phyloP scores from a whole-genome alignment of 2,329 filamentous ascomycete genomes.

The Colletotrichum sp. region DNA sequence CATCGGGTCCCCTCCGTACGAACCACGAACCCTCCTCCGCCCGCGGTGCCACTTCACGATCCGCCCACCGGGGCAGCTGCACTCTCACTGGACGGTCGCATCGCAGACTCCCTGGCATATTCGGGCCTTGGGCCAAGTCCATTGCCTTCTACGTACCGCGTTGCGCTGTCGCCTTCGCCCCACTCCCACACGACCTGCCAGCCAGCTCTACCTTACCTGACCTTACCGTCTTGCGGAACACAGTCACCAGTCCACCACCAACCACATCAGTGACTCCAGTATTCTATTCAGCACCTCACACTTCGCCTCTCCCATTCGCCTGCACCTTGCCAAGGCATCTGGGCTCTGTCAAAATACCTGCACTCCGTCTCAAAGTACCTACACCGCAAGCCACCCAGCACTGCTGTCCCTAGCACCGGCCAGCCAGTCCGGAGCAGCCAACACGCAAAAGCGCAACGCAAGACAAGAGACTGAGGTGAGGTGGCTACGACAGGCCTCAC shows the following conservation, averaged over 20 bases:
- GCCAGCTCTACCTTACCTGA: background rate
- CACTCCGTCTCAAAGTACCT: background rate
- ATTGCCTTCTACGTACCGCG: background rate
- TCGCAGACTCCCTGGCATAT: slow-evolving; percentile 9
- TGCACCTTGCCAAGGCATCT: background rate
- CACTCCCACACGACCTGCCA: background rate
- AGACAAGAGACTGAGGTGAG: background rate
- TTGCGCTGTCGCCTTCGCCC: slow-evolving; percentile 1
- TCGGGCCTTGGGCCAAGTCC: slow-evolving; percentile 5
- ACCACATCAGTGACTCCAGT: background rate
- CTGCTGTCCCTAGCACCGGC: background rate
- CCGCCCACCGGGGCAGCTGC: background rate
- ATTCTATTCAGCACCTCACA: background rate
- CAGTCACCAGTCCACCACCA: background rate
- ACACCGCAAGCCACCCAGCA: background rate
- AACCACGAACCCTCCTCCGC: slow-evolving; percentile 4
- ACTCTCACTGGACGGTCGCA: slow-evolving; percentile 10
- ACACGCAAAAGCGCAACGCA: background rate
- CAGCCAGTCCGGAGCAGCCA: background rate
- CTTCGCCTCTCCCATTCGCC: background rate
- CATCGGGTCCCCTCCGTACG: slow-evolving; percentile 4
- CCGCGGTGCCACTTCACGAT: slow-evolving; percentile 13
- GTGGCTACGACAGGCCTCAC: background rate
- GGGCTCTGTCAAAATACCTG: background rate
- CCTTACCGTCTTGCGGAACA: background rate